Conservation (phyloP, 1,284 basidiomycete genomes). For the Cystobasidium slooffiae region DNA sequence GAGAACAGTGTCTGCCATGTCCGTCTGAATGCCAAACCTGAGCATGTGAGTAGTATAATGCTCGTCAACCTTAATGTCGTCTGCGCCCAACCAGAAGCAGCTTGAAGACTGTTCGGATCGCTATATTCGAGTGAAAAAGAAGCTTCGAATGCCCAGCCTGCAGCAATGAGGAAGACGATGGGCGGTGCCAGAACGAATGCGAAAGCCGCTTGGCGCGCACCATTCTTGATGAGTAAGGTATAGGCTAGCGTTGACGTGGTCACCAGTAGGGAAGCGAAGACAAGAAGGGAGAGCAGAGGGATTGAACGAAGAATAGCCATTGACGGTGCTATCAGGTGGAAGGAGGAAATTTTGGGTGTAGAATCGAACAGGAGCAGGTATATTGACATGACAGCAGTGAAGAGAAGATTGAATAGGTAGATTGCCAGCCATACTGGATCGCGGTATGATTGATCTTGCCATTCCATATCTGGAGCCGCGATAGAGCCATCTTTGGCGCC, state of each 20-base stretch:
- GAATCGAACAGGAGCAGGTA: constrained; percentile 22
- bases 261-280: constrained; percentile 10
- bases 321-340: constrained; percentile 19
- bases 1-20: constrained; percentile 22
- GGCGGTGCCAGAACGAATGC: constrained; percentile 21
- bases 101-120: background rate
- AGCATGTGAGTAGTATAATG: constrained; percentile 3
- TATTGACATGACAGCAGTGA: constrained; percentile 15
- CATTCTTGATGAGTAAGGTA: constrained; percentile 27
- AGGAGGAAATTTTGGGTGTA: background rate
- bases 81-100: background rate
- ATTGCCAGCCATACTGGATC: constrained; percentile 20
- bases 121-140: constrained; percentile 9
- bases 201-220: constrained; percentile 27
- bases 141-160: constrained; percentile 35
- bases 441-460: constrained; percentile 25
- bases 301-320: constrained; percentile 25
- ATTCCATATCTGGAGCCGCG: constrained; percentile 4
- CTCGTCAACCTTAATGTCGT: constrained; percentile 1
- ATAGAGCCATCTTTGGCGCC: background rate
- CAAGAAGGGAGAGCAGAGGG: constrained; percentile 24
- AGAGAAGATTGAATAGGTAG: constrained; percentile 28
- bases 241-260: constrained; percentile 18
- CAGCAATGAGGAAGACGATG: constrained; percentile 10
- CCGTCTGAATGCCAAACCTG: constrained; percentile 4